phyloP scores from a whole-genome alignment of 306 rosid genomes.

The Malus sylvestris region DNA sequence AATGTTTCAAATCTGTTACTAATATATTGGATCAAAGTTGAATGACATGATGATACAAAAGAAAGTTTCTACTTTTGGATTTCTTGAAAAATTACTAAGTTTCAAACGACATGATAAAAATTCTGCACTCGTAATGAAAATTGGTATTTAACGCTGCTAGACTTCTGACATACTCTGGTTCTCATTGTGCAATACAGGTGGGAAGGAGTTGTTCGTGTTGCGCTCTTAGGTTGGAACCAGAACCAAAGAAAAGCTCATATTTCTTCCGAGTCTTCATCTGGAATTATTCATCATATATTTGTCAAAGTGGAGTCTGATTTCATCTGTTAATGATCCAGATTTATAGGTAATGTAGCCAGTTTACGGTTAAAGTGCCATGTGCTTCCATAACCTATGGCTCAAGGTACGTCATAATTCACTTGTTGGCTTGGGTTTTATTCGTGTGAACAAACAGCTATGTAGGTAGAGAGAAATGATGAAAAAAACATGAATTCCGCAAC shows the following conservation, averaged over 20 bases:
- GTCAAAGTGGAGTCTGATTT: not conserved
- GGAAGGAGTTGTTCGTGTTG: conserved; percentile 73
- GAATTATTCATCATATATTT: conserved; percentile 29
- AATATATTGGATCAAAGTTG: not conserved
- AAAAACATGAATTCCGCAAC: not conserved
- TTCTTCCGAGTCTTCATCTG: conserved; percentile 21
- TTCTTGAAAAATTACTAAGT: not conserved
- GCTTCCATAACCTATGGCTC: not conserved
- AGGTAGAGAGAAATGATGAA: not conserved
- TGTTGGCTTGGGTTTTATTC: not conserved
- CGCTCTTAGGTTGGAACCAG: conserved; percentile 57
- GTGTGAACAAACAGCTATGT: not conserved
- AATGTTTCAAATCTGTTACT: not conserved
- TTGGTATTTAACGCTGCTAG: not conserved
- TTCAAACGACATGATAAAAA: not conserved
- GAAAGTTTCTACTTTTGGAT: too few species aligned
- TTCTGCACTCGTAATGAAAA: not conserved
- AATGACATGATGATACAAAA: too few species aligned
- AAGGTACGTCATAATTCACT: not conserved
- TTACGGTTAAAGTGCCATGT: not conserved
- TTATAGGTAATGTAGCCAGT: not conserved
- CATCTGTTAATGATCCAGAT: not conserved
- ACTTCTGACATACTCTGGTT: conserved; percentile 1
- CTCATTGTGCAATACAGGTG: conserved; percentile 43
- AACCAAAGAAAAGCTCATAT: conserved; percentile 24